A percentile compares a stretch with the other conserved stretches of the same genome.
phyloP scores from a whole-genome alignment of 345 rosid species.

The Populus euphratica region DNA sequence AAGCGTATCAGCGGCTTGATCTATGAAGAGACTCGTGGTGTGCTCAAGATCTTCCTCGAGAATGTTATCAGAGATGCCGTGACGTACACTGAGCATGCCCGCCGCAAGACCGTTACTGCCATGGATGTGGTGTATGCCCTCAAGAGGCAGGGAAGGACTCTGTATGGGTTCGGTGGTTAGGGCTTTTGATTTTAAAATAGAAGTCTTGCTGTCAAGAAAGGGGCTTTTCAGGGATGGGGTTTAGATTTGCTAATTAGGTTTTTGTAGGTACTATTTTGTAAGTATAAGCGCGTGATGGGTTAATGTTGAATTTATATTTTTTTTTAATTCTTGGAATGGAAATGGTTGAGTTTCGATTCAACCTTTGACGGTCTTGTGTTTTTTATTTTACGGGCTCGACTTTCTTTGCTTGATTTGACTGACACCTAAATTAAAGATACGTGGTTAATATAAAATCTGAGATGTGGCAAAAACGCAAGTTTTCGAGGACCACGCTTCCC shows the following conservation, averaged over 20 bases:
- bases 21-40: slow-evolving; percentile 15
- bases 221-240: not conserved
- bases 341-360: no score
- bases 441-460: no score
- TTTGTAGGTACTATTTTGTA: no score
- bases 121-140: slow-evolving; percentile 26
- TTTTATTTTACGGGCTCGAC: no score
- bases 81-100: slow-evolving; percentile 20
- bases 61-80: slow-evolving; percentile 17
- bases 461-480: no score
- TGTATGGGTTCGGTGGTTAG: slow-evolving; percentile 17
- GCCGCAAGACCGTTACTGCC: slow-evolving; percentile 23
- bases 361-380: no score
- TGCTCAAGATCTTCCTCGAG: slow-evolving; percentile 13
- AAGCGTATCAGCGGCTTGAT: slow-evolving; percentile 17
- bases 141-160: slow-evolving; percentile 22
- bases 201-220: slow-evolving; percentile 14
- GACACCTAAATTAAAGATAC: no score
- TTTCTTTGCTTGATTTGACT: no score
- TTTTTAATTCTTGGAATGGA: no score
- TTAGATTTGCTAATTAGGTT: no score
- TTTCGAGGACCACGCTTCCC: not conserved
- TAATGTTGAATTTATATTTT: no score
- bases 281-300: no score
- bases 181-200: not conserved